These are phyloP conservation scores for Plantago lanceolata DNA, from an alignment of 305 asterid species.

Conservation along the genomic window DNA sequence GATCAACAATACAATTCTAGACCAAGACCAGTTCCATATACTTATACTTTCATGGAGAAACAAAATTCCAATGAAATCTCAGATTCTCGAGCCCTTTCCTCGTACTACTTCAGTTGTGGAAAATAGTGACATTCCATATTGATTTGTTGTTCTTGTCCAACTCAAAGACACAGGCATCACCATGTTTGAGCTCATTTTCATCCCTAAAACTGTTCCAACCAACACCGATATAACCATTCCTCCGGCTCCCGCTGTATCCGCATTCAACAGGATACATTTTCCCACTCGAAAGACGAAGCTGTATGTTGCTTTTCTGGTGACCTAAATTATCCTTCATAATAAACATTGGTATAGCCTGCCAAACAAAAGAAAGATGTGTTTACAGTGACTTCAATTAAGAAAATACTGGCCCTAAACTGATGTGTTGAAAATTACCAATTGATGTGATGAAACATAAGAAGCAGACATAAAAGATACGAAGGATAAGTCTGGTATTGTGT, in stretches of 20 bases:
- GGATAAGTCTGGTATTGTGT: not conserved
- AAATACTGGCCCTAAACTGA: not conserved
- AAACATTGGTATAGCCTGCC: not conserved
- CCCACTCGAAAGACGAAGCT: not conserved
- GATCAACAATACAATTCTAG: too few relatives aligned
- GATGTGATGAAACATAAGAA: not conserved
- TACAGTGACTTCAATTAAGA: not conserved
- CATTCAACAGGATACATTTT: not conserved
- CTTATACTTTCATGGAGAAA: too few relatives aligned
- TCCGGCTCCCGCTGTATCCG: not conserved
- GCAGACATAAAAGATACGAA: not conserved
- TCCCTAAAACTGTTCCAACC: not conserved
- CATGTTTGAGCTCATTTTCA: not conserved
- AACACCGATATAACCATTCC: too few relatives aligned
- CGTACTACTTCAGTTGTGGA: not conserved
- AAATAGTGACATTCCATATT: not conserved
- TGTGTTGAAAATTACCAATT: not conserved
- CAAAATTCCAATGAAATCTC: too few relatives aligned
- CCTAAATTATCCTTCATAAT: not conserved
- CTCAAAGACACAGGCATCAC: constrained; percentile 3
- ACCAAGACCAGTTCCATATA: too few relatives aligned
- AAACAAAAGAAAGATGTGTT: not conserved
- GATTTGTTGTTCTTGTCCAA: not conserved
- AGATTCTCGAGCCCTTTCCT: not conserved
- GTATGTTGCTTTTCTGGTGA: not conserved